These are phyloP conservation scores for Wickerhamomyces sp. DNA, from an alignment of 1,139 yeast species.

Conservation along the genomic window DNA sequence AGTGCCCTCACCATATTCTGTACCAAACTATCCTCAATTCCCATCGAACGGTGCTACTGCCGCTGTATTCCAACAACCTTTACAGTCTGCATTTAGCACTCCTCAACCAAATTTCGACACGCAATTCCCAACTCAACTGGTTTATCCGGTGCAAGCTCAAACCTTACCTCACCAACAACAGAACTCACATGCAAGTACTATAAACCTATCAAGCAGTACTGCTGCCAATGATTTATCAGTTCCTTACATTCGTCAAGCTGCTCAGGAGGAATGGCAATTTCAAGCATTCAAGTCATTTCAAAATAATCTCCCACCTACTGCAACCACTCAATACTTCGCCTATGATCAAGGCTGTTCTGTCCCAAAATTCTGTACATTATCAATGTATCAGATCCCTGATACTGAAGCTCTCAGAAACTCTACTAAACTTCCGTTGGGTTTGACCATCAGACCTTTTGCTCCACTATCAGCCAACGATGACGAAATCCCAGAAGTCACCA, in stretches of 20 bases:
- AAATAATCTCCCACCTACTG: conserved; percentile 52
- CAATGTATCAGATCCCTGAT: conserved; percentile 83
- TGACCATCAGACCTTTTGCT: conserved; percentile 84
- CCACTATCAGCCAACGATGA: conserved; percentile 42
- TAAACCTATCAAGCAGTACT: conserved; percentile 2
- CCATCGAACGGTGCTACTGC: too few relatives aligned
- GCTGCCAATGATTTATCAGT: conserved; percentile 16
- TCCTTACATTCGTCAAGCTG: conserved; percentile 14
- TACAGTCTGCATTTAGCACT: neutral
- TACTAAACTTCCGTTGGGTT: conserved; percentile 76
- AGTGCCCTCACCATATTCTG: neutral
- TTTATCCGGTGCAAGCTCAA: neutral
- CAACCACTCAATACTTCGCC: conserved; percentile 66
- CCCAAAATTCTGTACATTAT: conserved; percentile 71
- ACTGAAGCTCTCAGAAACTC: conserved; percentile 65
- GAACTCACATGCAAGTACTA: neutral
- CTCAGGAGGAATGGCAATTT: conserved; percentile 16
- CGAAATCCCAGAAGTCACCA: conserved; percentile 66
- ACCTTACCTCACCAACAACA: neutral
- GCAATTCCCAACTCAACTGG: neutral
- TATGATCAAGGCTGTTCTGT: conserved; percentile 83
- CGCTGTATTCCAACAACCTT: too few relatives aligned
- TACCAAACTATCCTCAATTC: neutral
- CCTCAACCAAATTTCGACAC: conserved; percentile 3
- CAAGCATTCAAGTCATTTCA: conserved; percentile 18